phyloP scores from a whole-genome alignment of 768 basidiomycete species.

The Lactarius hengduanensis region DNA sequence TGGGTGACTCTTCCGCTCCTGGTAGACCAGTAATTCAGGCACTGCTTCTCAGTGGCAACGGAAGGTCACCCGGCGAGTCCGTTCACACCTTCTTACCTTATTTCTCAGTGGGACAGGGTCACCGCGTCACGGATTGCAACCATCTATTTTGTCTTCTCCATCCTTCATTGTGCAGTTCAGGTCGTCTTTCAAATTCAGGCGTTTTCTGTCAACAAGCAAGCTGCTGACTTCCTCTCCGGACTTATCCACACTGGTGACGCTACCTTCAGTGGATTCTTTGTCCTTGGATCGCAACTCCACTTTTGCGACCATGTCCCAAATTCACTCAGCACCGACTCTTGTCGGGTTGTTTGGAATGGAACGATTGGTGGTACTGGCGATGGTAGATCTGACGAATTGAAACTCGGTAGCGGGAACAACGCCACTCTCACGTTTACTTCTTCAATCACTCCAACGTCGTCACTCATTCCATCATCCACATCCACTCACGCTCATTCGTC shows the following conservation, averaged over 20 bases:
- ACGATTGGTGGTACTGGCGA: slow-evolving; percentile 25
- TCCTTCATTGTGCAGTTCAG: slow-evolving; percentile 65
- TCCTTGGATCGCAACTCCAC: slow-evolving; percentile 50
- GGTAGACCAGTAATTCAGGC: not conserved
- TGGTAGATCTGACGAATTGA: not conserved
- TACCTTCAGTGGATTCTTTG: slow-evolving; percentile 50
- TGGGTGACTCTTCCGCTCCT: not conserved
- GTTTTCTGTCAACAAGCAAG: slow-evolving; percentile 60
- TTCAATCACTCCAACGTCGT: slow-evolving; percentile 15
- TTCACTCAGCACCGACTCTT: slow-evolving; percentile 38
- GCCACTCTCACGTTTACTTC: slow-evolving; percentile 9
- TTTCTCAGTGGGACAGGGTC: slow-evolving; percentile 61
- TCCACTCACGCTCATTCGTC: not conserved
- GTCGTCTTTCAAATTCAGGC: slow-evolving; percentile 66
- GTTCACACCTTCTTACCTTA: not conserved
- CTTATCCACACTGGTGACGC: slow-evolving; percentile 53
- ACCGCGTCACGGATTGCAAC: slow-evolving; percentile 65
- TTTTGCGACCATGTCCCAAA: slow-evolving; percentile 56
- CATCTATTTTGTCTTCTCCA: slow-evolving; percentile 64
- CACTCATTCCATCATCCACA: not conserved
- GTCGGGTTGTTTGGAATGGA: slow-evolving; percentile 58
- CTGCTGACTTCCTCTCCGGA: slow-evolving; percentile 50
- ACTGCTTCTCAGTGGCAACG: not conserved
- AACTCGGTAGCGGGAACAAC: slow-evolving; percentile 29
- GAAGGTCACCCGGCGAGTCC: not conserved